Base-by-base conservation (phyloP, 1,139 yeast species). In the Schizosaccharomyces versatilis region DNA sequence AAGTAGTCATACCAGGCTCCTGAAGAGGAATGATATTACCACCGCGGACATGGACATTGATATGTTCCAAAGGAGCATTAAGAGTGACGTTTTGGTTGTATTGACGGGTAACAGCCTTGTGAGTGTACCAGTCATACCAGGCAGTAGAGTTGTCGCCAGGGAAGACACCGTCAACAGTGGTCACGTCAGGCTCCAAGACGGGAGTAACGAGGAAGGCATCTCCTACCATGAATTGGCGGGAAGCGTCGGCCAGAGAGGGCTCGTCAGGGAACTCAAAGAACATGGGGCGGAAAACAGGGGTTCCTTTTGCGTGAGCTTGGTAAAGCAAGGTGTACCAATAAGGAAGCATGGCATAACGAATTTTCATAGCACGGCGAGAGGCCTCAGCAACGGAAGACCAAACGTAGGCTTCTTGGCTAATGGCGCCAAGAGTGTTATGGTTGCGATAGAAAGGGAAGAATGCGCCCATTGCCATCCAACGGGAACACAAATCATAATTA, bases 391-490 rank as follows among this genome's bases (percentile, higher is more conserved):
- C 67, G 1, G 62, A 57, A 12, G 61, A 69, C 3, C 83, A 74
- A 51, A 86, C 68, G 79, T 85, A 88, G 1, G 97, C 97, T 64
- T 90, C 98, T 59, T 95, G 76, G 68, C 96, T 77, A 62, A 81
- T 73, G 0, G 95, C 73, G 65, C 86, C 96, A 56, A 86, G 81
- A 68, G 88, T 96, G 0, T 96, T 95, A 69, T 90, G 97, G 0
- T 81, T 95, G 63, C 97, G 74, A 71, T 88, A 88, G 64, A 90
- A 90, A 51, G 97, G 97, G 66, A 86, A 86, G 80, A 93, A 88
- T 36, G 83, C 77, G 58, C 95, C 96, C 1, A 94, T 73, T 67
- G 90, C 97, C 67, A 85, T 86, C 97, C 97, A 90, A 64, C 98
- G 74, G 1, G 83, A 76, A 59, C 84, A 71, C 57, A 90, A 68